Evolutionary conservation across 495 filamentous ascomycete genomes (phyloP).

Genomic region (Haplographium delicatum): DNA sequence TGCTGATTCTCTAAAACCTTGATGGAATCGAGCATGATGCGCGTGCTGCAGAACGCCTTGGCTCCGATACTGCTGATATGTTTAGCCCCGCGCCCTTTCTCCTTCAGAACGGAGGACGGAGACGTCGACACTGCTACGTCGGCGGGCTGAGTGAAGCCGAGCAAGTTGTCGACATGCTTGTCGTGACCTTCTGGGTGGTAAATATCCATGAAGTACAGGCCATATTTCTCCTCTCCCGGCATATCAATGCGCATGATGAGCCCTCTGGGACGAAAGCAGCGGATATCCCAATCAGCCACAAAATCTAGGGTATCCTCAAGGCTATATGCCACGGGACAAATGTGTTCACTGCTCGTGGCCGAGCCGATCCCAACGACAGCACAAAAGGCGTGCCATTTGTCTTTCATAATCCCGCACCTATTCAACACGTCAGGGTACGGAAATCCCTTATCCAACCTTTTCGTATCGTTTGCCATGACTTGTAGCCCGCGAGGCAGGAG

Average conservation of each 20-base stretch:
- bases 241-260: slow-evolving; percentile 14
- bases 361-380: background rate
- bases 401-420: background rate
- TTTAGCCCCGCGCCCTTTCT: no score
- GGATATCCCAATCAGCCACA: slow-evolving; percentile 1
- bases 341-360: background rate
- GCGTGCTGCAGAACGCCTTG: background rate
- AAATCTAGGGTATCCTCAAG: slow-evolving; percentile 6
- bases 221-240: slow-evolving; percentile 10
- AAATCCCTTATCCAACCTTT: background rate
- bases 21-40: slow-evolving; percentile 9
- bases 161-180: no score
- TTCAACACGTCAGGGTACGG: slow-evolving; percentile 4
- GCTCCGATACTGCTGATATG: no score
- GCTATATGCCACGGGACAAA: background rate
- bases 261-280: slow-evolving; percentile 9
- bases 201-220: slow-evolving; percentile 10
- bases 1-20: slow-evolving; percentile 1
- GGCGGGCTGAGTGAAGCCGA: no score
- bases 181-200: no score
- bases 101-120: no score
- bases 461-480: background rate
- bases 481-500: slow-evolving; percentile 6
- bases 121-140: no score
- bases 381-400: background rate